Evolutionary conservation across 2,329 filamentous ascomycete species (phyloP), one percentile per base, ranked within the genome.

Genomic region (Thielaviopsis populi): DNA sequence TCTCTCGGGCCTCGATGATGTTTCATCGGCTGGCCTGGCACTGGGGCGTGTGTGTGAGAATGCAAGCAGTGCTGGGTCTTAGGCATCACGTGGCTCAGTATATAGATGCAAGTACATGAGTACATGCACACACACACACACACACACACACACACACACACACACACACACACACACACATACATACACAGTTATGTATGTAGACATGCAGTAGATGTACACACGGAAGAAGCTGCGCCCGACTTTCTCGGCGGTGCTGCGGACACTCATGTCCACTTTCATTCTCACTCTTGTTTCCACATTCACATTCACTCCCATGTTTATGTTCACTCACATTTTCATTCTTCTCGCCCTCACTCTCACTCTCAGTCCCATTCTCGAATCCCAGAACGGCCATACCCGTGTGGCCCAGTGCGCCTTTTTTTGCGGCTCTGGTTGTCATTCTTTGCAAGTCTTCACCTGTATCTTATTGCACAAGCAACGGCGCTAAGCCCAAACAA

Each of bases 381-480:
- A 15, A 17, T 33, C 53, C 53, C 7, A 56, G 53, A 56, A 56
- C 53, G 53, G 53, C 53, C 53, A 56, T 17, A 33, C 53, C 53
- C 53, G 53, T 30, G 53, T 30, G 53, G 27, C 53, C 30, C 53
- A 56, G 30, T 56, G 53, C 53, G 53, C 53, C 30, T n/a, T 56
- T n/a, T 56, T 56, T 37, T 56, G 53, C 27, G 17, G 53, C 53
- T 56, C 53, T 37, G 24, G 30, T 8, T 50, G 46, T 50, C 46
- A 50, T 50, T 50, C 19, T 50, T 50, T 37, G 6, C 27, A 11
- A 56, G 13, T 7, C 17, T 56, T 33, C 24, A n/a, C 53, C 53
- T 27, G 17, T 33, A 56, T 56, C 17, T 19, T 56, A 37, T 33
- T 13, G 53, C 27, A 19, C 22, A 56, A 37, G 27, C 15, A 56